Conservation (phyloP, 1,284 basidiomycete species). For the Tilletiaria anomala region DNA sequence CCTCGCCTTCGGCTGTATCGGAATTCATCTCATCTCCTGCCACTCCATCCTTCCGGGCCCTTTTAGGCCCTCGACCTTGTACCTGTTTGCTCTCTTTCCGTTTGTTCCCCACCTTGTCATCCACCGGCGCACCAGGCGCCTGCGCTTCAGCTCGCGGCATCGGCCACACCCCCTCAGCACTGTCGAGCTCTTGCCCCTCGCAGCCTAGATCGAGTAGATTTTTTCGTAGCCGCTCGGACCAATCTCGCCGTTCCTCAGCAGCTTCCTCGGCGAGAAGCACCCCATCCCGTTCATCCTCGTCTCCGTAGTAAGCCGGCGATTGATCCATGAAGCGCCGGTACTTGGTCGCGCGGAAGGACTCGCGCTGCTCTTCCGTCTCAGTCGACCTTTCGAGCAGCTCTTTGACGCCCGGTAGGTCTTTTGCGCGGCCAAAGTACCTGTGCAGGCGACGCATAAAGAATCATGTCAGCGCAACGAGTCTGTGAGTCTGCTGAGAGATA, state of each 20-base stretch:
- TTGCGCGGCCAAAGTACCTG: constrained; percentile 92
- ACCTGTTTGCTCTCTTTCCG: constrained; percentile 42
- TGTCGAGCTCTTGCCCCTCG: constrained; percentile 1
- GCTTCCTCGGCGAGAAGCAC: constrained; percentile 45
- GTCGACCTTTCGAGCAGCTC: constrained; percentile 70
- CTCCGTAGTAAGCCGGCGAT: constrained; percentile 78
- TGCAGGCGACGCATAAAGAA: neutral
- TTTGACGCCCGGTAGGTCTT: constrained; percentile 85
- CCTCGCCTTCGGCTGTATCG: constrained; percentile 1
- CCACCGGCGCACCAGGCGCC: neutral
- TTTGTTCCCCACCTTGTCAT: neutral
- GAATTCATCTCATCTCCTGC: neutral
- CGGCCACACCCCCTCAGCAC: neutral
- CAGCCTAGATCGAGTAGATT: constrained; percentile 8
- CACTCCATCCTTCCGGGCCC: constrained; percentile 4
- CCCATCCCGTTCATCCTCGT: constrained; percentile 68
- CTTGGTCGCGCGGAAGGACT: constrained; percentile 52
- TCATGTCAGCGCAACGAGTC: neutral
- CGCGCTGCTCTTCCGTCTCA: constrained; percentile 66
- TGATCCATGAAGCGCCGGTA: constrained; percentile 82
- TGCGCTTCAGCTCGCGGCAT: constrained; percentile 2
- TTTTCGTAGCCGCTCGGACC: constrained; percentile 60
- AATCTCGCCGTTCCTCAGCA: constrained; percentile 41
- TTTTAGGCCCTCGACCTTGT: neutral
- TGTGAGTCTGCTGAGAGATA: neutral